Evolutionary conservation across 2,329 filamentous ascomycete genomes (phyloP), one percentile per base, ranked within the genome.

Genomic region (Pyricularia pennisetigena): DNA sequence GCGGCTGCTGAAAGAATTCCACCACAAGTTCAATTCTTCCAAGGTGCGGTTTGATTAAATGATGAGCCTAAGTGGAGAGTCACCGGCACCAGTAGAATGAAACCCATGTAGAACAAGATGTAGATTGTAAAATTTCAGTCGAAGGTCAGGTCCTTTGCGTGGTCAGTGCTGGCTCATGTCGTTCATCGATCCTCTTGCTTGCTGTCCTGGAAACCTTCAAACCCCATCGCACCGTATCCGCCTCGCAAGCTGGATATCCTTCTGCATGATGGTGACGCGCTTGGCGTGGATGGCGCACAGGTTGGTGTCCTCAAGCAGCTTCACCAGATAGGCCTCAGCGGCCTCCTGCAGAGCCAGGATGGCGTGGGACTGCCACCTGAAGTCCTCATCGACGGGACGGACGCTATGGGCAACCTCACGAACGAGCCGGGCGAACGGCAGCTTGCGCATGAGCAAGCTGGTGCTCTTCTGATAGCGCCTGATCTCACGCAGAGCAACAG

Each of bases 201-300:
- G 32, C 32, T 35, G 32, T 35, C 32, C 4, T 35, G 32, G 9
- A 35, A 4, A 35, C 32, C 32, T 35, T 57, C 20, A 89, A 57
- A 57, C 3, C 16, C 49, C 49, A 23, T 57, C 85, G 14, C 91
- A 91, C 67, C 91, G 84, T 79, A 94, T 93, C 72, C 91, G 82
- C 74, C 91, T 83, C 24, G 94, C 94, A 70, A 98, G 86, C 81
- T 97, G 94, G 74, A 98, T 97, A 23, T 67, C 94, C 82, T 97
- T 97, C 79, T 94, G 93, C 92, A 96, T 94, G 74, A 97, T 97
- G 57, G 94, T 98, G 67, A 98, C 93, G 77, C 94, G 86, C 82
- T 97, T 97, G 70, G 94, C 95, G 80, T 98, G 94, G 74, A 98
- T 94, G 71, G 94, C 95, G 81, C 94, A 97, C 62, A 98, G 86